Percentiles rank a stretch among this genome's conserved stretches.
phyloP scores from a whole-genome alignment of 2,329 filamentous ascomycete species.

The Elsinoe arachidis region DNA sequence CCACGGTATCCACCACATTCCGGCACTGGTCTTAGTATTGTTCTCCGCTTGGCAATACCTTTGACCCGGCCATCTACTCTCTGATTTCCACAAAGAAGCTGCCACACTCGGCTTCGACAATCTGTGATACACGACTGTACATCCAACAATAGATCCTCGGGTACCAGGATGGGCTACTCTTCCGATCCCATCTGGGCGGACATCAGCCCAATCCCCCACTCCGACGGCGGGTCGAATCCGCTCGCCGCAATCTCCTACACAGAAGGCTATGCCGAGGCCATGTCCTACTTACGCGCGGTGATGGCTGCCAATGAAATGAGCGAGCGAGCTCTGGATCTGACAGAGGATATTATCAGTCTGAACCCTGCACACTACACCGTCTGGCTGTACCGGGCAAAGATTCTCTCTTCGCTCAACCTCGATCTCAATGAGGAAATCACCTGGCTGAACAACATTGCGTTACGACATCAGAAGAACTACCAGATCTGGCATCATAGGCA shows the following conservation, averaged over 20 bases:
- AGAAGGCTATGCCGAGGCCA: slow-evolving; percentile 82
- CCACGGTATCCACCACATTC: neutral
- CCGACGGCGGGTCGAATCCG: slow-evolving; percentile 66
- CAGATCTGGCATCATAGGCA: slow-evolving; percentile 79
- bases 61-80: neutral
- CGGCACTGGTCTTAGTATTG: neutral
- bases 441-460: slow-evolving; percentile 79
- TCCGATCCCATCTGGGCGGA: slow-evolving; percentile 74
- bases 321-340: slow-evolving; percentile 67
- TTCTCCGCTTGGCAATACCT: slow-evolving; percentile 20
- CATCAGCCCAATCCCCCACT: slow-evolving; percentile 70
- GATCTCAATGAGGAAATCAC: slow-evolving; percentile 62
- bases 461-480: slow-evolving; percentile 91
- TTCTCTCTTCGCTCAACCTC: slow-evolving; percentile 58
- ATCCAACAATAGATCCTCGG: neutral
- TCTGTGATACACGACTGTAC: neutral
- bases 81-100: neutral
- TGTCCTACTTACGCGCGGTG: slow-evolving; percentile 84
- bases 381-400: slow-evolving; percentile 84
- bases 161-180: slow-evolving; percentile 41
- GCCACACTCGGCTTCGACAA: too few relatives aligned
- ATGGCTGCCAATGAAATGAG: slow-evolving; percentile 86
- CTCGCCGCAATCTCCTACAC: slow-evolving; percentile 90
- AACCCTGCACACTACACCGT: slow-evolving; percentile 98
- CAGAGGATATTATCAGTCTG: slow-evolving; percentile 80